These are phyloP conservation scores for Debaryomyces fabryi DNA, from an alignment of 1,139 yeast genomes.

Conservation along the genomic window DNA sequence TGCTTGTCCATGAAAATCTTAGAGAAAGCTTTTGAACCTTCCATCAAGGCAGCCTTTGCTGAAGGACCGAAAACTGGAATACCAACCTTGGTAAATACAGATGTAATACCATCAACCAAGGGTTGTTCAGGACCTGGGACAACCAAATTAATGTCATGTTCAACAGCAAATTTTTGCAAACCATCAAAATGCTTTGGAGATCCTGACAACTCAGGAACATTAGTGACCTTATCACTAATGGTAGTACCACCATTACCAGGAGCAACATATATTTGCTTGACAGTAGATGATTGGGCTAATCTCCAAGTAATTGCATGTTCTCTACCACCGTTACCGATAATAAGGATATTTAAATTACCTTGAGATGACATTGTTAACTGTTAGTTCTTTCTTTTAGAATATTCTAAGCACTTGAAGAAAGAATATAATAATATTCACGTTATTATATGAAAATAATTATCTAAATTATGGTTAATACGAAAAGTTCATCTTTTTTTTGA, in stretches of 20 bases:
- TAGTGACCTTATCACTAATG: constrained; percentile 58
- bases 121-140: constrained; percentile 99
- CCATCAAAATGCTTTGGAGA: constrained; percentile 61
- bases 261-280: constrained; percentile 78
- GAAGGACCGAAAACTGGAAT: constrained; percentile 97
- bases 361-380: constrained; percentile 2
- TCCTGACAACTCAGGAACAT: constrained; percentile 68
- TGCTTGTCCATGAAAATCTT: constrained; percentile 93
- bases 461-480: background rate
- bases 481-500: constrained; percentile 1
- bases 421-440: background rate
- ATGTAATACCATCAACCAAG: constrained; percentile 86
- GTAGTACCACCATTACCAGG: constrained; percentile 98
- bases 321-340: constrained; percentile 98
- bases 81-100: constrained; percentile 73
- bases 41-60: constrained; percentile 88
- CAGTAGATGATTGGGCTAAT: constrained; percentile 75
- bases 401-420: constrained; percentile 1
- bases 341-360: constrained; percentile 60
- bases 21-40: constrained; percentile 94
- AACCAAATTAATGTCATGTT: constrained; percentile 69
- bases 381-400: constrained; percentile 1
- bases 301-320: constrained; percentile 98
- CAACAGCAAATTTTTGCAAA: constrained; percentile 69
- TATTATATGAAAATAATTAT: background rate